Evolutionary conservation across 202 grass and related monocot genomes (phyloP), one percentile per base, ranked within the genome.

Genomic region (Digitaria exilis): DNA sequence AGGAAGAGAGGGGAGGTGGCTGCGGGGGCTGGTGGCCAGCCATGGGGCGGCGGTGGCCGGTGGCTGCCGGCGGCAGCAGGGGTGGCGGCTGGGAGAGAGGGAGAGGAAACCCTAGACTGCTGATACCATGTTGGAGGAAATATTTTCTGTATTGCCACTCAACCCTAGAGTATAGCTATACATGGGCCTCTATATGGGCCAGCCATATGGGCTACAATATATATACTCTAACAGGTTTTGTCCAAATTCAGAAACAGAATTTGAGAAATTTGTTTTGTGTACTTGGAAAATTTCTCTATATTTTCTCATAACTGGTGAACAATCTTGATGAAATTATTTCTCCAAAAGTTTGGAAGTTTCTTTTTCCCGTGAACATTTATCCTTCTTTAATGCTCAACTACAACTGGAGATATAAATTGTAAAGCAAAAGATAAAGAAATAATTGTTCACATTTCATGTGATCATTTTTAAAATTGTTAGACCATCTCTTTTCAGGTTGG

Each of bases 401-500:
- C 18, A 46, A 50, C 29, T 39, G 44, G 69, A 58, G 19, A 44
- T 76, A 55, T 63, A 57, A 76, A 60, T 59, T 58, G 41, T 69
- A 69, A 77, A 69, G 55, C 8, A 84, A 19, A 65, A 67, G 34
- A 34, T 65, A 65, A 65, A 60, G 57, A 26, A 60, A 60, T 13
- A 60, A 32, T n/a, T n/a, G n/a, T n/a, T n/a, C n/a, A 50, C 30
- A 28, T 75, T 39, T 22, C 26, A 44, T 22, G 39, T 12, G 0
- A 68, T 66, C 26, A 10, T 80, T 41, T 41, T 83, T 78, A 80
- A 73, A 86, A 82, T 65, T 79, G 48, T 39, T 80, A 79, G 15
- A 24, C n/a, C 16, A 2, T 64, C 79, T 61, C 30, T 83, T 89
- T 80, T 84, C 89, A 97, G 95, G 85, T 97, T 44, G 82, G 91